Conservation (phyloP, 495 filamentous ascomycete species). For the Penicillium verhagenii region DNA sequence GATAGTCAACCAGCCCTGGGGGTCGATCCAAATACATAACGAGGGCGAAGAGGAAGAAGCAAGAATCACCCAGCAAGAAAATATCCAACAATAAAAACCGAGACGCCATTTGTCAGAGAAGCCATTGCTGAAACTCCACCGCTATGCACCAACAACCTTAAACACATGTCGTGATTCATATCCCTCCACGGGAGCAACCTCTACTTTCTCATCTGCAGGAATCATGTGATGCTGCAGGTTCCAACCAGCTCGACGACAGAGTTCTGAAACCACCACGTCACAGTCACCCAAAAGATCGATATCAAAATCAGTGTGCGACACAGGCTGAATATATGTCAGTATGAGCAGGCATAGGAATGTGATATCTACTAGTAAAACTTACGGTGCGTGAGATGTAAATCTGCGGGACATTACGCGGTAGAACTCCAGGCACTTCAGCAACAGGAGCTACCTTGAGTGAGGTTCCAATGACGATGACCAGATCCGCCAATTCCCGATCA, state of each 20-base stretch:
- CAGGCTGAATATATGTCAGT: slow-evolving; percentile 50
- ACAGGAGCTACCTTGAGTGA: slow-evolving; percentile 96
- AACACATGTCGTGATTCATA: slow-evolving; percentile 66
- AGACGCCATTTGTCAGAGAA: slow-evolving; percentile 32
- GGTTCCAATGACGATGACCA: slow-evolving; percentile 97
- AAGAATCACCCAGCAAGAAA: neutral
- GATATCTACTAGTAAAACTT: slow-evolving; percentile 22
- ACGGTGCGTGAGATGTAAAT: slow-evolving; percentile 89
- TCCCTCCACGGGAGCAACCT: slow-evolving; percentile 57
- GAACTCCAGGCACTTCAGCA: slow-evolving; percentile 78
- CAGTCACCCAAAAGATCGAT: slow-evolving; percentile 93
- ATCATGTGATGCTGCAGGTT: slow-evolving; percentile 88
- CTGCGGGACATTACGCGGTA: slow-evolving; percentile 80
- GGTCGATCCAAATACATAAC: neutral
- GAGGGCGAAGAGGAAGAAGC: neutral
- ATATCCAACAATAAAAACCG: neutral
- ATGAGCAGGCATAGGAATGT: neutral
- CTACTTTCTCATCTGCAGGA: slow-evolving; percentile 59
- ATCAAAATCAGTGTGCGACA: slow-evolving; percentile 89
- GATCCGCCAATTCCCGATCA: slow-evolving; percentile 75
- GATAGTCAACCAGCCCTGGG: too few species aligned
- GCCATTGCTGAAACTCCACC: slow-evolving; percentile 37
- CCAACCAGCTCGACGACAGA: slow-evolving; percentile 85
- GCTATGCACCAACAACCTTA: slow-evolving; percentile 50
- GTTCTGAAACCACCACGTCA: slow-evolving; percentile 85